phyloP scores from a whole-genome alignment of 768 basidiomycete species.

The Cyclocybe cylindracea region DNA sequence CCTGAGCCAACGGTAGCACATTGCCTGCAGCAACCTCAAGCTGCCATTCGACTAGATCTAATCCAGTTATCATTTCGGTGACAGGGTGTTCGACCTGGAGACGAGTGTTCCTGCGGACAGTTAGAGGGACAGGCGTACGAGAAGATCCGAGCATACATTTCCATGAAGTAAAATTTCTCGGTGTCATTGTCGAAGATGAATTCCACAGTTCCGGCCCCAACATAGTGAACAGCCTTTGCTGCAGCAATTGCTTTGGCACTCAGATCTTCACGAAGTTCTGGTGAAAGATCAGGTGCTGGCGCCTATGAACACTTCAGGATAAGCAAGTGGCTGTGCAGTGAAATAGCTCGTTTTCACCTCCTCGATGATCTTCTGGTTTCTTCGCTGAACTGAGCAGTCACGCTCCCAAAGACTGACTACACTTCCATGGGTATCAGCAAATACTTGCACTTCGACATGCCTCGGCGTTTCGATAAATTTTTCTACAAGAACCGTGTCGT shows the following conservation, averaged over 20 bases:
- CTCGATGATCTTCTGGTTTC: slow-evolving; percentile 96
- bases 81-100: slow-evolving; percentile 91
- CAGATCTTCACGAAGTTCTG: slow-evolving; percentile 78
- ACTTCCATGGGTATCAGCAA: slow-evolving; percentile 79
- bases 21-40: slow-evolving; percentile 91
- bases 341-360: slow-evolving; percentile 49
- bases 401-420: slow-evolving; percentile 96
- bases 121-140: neutral
- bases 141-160: slow-evolving; percentile 62
- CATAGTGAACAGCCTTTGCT: slow-evolving; percentile 89
- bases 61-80: slow-evolving; percentile 92
- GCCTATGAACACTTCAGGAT: slow-evolving; percentile 47
- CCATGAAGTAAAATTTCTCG: slow-evolving; percentile 90
- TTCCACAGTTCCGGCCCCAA: slow-evolving; percentile 93
- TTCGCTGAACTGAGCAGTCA: slow-evolving; percentile 87
- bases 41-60: slow-evolving; percentile 96
- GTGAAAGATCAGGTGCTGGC: slow-evolving; percentile 85
- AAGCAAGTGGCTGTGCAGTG: neutral
- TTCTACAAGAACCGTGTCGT: slow-evolving; percentile 85
- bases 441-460: slow-evolving; percentile 94
- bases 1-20: slow-evolving; percentile 75
- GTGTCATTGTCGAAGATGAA: slow-evolving; percentile 96
- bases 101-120: slow-evolving; percentile 70
- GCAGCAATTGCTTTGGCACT: slow-evolving; percentile 89
- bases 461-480: slow-evolving; percentile 85